Base-by-base conservation (phyloP, 768 basidiomycete species). In the Rhodotorula kratochvilovae region DNA sequence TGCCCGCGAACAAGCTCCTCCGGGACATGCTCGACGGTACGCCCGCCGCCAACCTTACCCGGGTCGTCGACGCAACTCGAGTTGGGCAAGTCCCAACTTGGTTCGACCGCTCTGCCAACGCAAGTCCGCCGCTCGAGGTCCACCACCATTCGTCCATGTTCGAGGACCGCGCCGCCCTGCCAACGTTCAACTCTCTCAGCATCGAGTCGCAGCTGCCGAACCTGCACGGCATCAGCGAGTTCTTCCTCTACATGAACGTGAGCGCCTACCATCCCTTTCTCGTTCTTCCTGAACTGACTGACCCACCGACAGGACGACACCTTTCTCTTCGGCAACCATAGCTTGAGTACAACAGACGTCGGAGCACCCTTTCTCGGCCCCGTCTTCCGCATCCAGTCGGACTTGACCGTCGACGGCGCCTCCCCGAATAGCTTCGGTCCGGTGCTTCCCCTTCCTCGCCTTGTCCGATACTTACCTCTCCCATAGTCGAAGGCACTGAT, bases 51-150 rank as follows among this genome's bases (percentile, higher is more conserved):
- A 60, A 50, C 27, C 15, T 33, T 5, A 63, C 29, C 7, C 23
- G 13, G 17, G n/a, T 31, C 59, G 58, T 60, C 35, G 16, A 45
- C 3, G 29, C 16, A 1, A 0, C 51, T 5, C 61, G 64, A 5
- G 46, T 70, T 10, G 82, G 81, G 21, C 79, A 81, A 46, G 74
- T 82, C 15, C 83, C 83, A 3, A 80, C 81, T 65, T 84, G 82
- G 82, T 79, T 84, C 56, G 66, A 33, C 72, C 25, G 46, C 48
- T 50, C 51, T 5, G 25, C 48, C 10, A 27, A 5, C 25, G 7
- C n/a, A 15, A n/a, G 2, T 10, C 15, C 27, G 4, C 53, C 35
- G 31, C 62, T 42, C 7, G 10, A 7, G 2, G 5, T 29, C 5
- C 17, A 1, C 63, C 69, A 72, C 36, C 69, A 67, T 25, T 48